A percentile compares a stretch with the other conserved stretches of the same genome.
Conservation (phyloP, 441 rosid genomes). For the Bruguiera hainesii region DNA sequence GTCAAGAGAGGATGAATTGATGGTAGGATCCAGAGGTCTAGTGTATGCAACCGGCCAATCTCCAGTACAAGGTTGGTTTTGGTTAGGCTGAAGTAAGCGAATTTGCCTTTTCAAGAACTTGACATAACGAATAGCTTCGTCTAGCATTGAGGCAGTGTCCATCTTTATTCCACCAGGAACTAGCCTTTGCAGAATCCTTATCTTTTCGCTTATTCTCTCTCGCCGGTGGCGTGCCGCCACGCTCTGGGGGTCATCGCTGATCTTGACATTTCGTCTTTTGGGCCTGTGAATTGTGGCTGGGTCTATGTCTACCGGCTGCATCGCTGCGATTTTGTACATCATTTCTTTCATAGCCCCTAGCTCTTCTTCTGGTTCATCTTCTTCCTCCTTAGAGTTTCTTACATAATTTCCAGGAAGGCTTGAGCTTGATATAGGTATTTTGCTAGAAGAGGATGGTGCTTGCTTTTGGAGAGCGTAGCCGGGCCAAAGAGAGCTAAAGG, state of each 20-base stretch:
- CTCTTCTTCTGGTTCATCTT: conserved; percentile 52
- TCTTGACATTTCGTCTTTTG: conserved; percentile 69
- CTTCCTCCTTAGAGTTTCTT: conserved; percentile 22
- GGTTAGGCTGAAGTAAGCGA: conserved; percentile 50
- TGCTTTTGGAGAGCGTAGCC: conserved; percentile 28
- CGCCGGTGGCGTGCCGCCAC: conserved; percentile 81
- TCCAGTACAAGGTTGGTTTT: conserved; percentile 20
- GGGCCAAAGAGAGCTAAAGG: conserved; percentile 34
- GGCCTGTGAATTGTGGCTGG: conserved; percentile 72
- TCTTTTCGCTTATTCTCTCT: conserved; percentile 79
- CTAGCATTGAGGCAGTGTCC: conserved; percentile 92
- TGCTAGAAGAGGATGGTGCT: conserved; percentile 30
- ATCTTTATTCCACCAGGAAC: conserved; percentile 86
- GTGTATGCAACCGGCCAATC: conserved; percentile 23
- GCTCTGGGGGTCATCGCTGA: conserved; percentile 86
- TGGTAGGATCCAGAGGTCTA: conserved; percentile 2
- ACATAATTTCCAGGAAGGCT: conserved; percentile 19
- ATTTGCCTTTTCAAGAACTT: conserved; percentile 87
- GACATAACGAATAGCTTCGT: conserved; percentile 82
- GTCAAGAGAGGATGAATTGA: conserved; percentile 18
- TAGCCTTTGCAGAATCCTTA: conserved; percentile 75
- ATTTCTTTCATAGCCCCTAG: conserved; percentile 80
- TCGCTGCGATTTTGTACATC: conserved; percentile 82
- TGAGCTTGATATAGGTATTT: conserved; percentile 22
- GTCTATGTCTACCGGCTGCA: conserved; percentile 87